These are phyloP conservation scores for Scutellaria galericulata DNA, from an alignment of 257 asterid genomes.

Conservation along the genomic window DNA sequence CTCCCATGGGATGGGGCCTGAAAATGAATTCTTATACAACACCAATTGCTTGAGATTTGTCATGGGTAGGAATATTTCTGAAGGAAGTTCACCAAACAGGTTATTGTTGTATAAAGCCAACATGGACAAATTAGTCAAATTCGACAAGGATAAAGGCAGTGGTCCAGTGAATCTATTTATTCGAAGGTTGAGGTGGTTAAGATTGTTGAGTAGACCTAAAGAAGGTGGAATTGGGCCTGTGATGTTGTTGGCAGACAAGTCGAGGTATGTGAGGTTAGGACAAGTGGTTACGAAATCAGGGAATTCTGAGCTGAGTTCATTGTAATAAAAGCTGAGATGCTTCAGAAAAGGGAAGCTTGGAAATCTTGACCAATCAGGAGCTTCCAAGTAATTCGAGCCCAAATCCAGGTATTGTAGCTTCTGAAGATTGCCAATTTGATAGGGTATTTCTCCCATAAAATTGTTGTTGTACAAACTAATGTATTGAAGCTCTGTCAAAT, in stretches of 20 bases:
- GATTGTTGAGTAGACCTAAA: neutral
- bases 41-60: conserved; percentile 46
- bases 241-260: conserved; percentile 58
- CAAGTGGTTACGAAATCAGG: conserved; percentile 63
- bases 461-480: conserved; percentile 59
- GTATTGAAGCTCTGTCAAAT: conserved; percentile 51
- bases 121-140: conserved; percentile 36
- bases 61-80: conserved; percentile 57
- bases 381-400: conserved; percentile 60
- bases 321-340: conserved; percentile 50
- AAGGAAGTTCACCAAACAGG: conserved; percentile 63
- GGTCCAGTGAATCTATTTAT: conserved; percentile 44
- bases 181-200: neutral
- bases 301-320: conserved; percentile 55
- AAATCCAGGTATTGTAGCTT: conserved; percentile 62
- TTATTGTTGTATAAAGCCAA: conserved; percentile 33
- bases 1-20: conserved; percentile 64
- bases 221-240: conserved; percentile 60
- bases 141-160: conserved; percentile 70
- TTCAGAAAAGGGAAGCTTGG: conserved; percentile 52
- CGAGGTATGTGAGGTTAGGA: conserved; percentile 62
- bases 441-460: conserved; percentile 58
- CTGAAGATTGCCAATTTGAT: conserved; percentile 64
- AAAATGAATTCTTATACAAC: conserved; percentile 53
- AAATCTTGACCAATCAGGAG: conserved; percentile 71